Evolutionary conservation across 2,329 filamentous ascomycete genomes (phyloP), one percentile per base, ranked within the genome.

Genomic region (Penicillium sp.): DNA sequence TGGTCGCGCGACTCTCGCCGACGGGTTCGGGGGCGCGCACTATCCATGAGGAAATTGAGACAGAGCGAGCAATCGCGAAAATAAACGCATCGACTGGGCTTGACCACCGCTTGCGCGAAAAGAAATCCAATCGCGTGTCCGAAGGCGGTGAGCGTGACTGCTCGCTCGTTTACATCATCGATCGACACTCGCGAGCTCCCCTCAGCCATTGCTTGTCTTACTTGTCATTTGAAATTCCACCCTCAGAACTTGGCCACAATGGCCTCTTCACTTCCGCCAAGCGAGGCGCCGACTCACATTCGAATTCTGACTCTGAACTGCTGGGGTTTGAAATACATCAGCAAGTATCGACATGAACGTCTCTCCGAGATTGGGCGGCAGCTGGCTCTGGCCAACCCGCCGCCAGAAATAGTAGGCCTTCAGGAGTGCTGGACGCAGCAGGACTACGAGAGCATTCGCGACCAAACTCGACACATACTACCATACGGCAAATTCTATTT

Each of bases 401-500:
- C 83, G 10, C 92, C 93, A 31, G 85, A 96, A 62, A 93, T 97
- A 69, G 92, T 97, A 61, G 91, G 89, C n/a, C 82, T 98, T 16
- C 94, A 98, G 77, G 94, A 98, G 81, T 96, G 91, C 80, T 99
- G 91, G 89, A 92, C 90, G 3, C 88, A 92, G 69, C 81, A 90
- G 66, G 91, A 97, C 80, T 96, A 93, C 80, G 81, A 85, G 61
- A 84, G 83, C 70, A 92, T 97, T 70, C 89, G 91, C 51, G 82
- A 86, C 22, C 84, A 88, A 64, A 94, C 91, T 5, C 83, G 83
- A 62, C 81, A 87, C 66, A 83, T 94, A 53, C 84, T 98, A 31
- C 95, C 95, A 0, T 88, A 96, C 75, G 92, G 88, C 59, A 98
- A 98, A 77, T 96, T 96, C 80, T 99, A 97, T 79, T 85, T 89